These are phyloP conservation scores for Magnaporthiopsis rhizophila DNA, from an alignment of 2,329 filamentous ascomycete genomes.

Conservation along the genomic window DNA sequence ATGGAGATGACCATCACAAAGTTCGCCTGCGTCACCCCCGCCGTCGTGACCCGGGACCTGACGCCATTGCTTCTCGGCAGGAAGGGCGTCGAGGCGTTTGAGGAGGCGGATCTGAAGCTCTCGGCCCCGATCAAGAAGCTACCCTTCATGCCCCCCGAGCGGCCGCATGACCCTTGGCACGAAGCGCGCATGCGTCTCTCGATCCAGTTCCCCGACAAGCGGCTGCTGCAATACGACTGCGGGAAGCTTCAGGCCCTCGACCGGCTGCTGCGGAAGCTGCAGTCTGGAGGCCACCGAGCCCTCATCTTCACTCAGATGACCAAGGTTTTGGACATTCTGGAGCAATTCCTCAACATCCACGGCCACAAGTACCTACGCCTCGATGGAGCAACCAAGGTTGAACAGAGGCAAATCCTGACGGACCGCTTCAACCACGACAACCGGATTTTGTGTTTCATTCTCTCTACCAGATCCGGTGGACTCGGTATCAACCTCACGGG, in stretches of 20 bases:
- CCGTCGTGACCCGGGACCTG: conserved; percentile 75
- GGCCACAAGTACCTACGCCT: conserved; percentile 94
- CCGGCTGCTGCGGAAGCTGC: conserved; percentile 74
- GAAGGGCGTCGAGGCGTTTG: conserved; percentile 48
- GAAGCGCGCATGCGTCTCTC: conserved; percentile 86
- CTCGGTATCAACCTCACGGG: conserved; percentile 95
- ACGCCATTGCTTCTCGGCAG: conserved; percentile 58
- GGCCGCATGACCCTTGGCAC: conserved; percentile 75
- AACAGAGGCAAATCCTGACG: conserved; percentile 89
- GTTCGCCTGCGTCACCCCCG: conserved; percentile 88
- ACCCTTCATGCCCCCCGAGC: conserved; percentile 47
- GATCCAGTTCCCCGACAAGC: conserved; percentile 94
- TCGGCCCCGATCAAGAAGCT: conserved; percentile 48
- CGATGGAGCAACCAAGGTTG: conserved; percentile 93
- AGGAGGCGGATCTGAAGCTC: conserved; percentile 47
- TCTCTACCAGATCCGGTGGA: conserved; percentile 89
- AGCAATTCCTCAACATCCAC: conserved; percentile 96
- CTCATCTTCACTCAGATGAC: conserved; percentile 99
- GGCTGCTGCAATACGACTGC: conserved; percentile 95
- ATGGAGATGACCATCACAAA: conserved; percentile 73
- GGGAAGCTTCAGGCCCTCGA: conserved; percentile 91
- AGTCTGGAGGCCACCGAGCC: conserved; percentile 84
- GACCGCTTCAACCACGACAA: conserved; percentile 95
- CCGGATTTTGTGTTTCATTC: conserved; percentile 88
- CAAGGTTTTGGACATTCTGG: conserved; percentile 92